Evolutionary conservation across 345 rosid species (phyloP), one percentile per base, ranked within the genome.

Genomic region (Kandelia obovata): DNA sequence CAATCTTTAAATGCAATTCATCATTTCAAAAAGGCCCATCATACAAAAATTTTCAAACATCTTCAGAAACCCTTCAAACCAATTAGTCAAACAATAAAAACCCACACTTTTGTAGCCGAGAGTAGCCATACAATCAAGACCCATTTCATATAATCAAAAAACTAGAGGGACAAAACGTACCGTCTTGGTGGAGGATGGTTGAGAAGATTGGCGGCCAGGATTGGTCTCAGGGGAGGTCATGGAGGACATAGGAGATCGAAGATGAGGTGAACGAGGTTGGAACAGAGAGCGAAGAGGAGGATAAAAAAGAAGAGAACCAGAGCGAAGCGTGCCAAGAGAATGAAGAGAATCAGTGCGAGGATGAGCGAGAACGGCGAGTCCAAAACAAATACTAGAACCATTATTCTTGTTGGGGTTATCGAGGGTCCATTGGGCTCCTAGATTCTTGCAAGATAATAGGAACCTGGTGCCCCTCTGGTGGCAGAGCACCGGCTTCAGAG

Each of bases 161-260:
- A 5, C 6, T n/a, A 5, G 20, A 67, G 56, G 6, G 13, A 39
- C 7, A 61, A 0, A 0, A 60, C 47, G 61, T 23, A 82, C 96
- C 83, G 92, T 90, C 68, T 86, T 83, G 34, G 72, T 5, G 58
- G 88, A 74, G 39, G 86, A 51, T 16, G 84, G 77, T 0, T 70
- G 83, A 37, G 83, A 32, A 47, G 69, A 28, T 58, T 82, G 69
- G 53, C 72, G 77, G 19, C 13, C 49, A 31, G 70, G 26, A 71
- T 66, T 65, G 71, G 83, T 67, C 27, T 67, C 79, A 30, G 71
- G 61, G 64, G 84, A 56, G 32, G 82, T 62, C 93, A 87, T 87
- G 64, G 84, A 71, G 11, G 73, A 65, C 31, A 80, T 37, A 72
- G 72, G 55, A 75, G 73, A 60, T 63, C 65, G 83, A 66, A 64